Percentiles rank a stretch among this genome's conserved stretches.
These are phyloP conservation scores for Neurospora crassa DNA, from an alignment of 2,329 filamentous ascomycete genomes.

Conservation along the genomic window DNA sequence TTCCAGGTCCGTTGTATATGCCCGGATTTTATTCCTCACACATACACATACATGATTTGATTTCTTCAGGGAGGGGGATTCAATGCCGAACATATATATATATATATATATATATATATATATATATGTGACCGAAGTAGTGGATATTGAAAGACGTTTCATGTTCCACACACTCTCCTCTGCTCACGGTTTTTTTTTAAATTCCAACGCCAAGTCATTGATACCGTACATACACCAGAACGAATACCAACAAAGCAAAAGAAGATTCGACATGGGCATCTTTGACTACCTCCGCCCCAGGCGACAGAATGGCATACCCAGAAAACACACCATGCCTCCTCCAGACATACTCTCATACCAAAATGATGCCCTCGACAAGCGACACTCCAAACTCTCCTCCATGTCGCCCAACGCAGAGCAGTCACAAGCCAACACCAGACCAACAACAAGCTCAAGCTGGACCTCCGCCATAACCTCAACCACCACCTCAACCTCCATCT, in stretches of 20 bases:
- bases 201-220: background rate
- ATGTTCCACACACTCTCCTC: background rate
- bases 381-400: background rate
- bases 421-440: background rate
- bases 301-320: background rate
- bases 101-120: too few relatives aligned
- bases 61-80: background rate
- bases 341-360: background rate
- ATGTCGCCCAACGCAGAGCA: background rate
- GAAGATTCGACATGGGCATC: background rate
- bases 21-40: too few relatives aligned
- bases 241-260: background rate
- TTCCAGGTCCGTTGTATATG: too few relatives aligned
- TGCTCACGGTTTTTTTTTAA: background rate
- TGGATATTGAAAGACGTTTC: background rate
- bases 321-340: accelerated
- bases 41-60: too few relatives aligned
- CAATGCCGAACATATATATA: background rate
- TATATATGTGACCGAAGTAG: background rate
- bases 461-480: background rate
- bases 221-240: background rate
- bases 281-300: background rate
- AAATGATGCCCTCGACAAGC: background rate
- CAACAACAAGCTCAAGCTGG: background rate
- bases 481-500: too few relatives aligned